Evolutionary conservation across 2,329 filamentous ascomycete species (phyloP), one percentile per base, ranked within the genome.

Genomic region (Trichoderma pleuroti): DNA sequence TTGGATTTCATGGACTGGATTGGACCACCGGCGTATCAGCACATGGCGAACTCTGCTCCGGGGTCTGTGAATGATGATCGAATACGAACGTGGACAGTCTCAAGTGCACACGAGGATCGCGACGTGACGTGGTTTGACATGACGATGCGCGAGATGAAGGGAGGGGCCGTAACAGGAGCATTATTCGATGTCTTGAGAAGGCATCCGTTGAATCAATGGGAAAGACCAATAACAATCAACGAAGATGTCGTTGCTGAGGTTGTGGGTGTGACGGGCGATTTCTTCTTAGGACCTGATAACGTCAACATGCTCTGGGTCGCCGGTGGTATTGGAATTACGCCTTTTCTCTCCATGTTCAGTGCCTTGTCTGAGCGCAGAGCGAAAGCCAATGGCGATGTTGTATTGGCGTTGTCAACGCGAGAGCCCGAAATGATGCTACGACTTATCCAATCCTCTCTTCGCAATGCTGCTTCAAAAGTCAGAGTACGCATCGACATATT

Each of bases 281-380:
- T 71, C 9, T 69, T 63, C 30, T 30, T 71, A 9, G 57, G 64
- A 5, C 6, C 21, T 11, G 64, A 46, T 3, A 30, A 61, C 7
- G 36, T 68, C 59, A 71, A 68, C 28, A 71, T 63, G 65, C 70
- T 71, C 14, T 71, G 65, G 57, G 70, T 71, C 5, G 70, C 70
- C 16, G 70, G 70, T 1, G 70, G 70, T 16, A 71, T 71, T n/a
- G 70, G 70, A 18, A 68, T 71, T 28, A 71, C 70, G 4, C 70
- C 70, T 28, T 71, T 71, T 21, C 63, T 71, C 21, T 57, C 70
- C 34, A 71, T 71, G 70, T 63, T 71, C n/a, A 64, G 36, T 34
- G 70, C 70, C 3, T 24, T 71, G 11, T 49, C 70, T 4, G 39
- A 71, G 34, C 70, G 70, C 18, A 66, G 28, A 1, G 14, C 30